A percentile compares a stretch with the other conserved stretches of the same genome.
These are phyloP conservation scores for Pseudogymnoascus sp. DNA, from an alignment of 2,329 filamentous ascomycete species.

Conservation along the genomic window DNA sequence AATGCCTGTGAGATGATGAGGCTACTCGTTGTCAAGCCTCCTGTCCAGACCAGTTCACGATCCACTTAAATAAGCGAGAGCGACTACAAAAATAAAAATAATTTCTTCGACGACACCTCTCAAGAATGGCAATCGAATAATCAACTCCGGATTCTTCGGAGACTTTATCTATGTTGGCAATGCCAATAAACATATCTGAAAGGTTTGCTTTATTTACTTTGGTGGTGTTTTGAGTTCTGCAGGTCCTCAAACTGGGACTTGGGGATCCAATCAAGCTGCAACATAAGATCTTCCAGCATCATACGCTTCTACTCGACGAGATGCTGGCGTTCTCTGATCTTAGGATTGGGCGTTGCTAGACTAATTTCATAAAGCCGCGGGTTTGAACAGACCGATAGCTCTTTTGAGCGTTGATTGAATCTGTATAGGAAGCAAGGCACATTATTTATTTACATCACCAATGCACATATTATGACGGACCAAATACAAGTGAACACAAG, in stretches of 20 bases:
- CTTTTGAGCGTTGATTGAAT: constrained; percentile 10
- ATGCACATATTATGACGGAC: neutral
- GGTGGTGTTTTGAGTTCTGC: neutral
- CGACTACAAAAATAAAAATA: constrained; percentile 10
- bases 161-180: neutral
- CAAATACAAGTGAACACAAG: neutral
- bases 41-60: neutral
- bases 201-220: neutral
- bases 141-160: neutral
- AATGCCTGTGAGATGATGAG: neutral
- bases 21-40: neutral
- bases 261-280: constrained; percentile 1
- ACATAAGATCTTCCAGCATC: constrained; percentile 10
- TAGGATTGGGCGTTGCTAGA: constrained; percentile 13
- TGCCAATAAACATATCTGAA: neutral
- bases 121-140: neutral
- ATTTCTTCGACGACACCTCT: neutral
- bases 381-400: constrained; percentile 12
- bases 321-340: constrained; percentile 10
- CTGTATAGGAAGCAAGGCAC: constrained; percentile 12
- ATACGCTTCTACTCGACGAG: constrained; percentile 7
- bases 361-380: constrained; percentile 11
- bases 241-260: neutral
- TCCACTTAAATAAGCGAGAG: constrained; percentile 10
- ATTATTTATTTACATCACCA: constrained; percentile 7